Conservation (phyloP, 768 basidiomycete genomes). For the Termitomyces sp. region DNA sequence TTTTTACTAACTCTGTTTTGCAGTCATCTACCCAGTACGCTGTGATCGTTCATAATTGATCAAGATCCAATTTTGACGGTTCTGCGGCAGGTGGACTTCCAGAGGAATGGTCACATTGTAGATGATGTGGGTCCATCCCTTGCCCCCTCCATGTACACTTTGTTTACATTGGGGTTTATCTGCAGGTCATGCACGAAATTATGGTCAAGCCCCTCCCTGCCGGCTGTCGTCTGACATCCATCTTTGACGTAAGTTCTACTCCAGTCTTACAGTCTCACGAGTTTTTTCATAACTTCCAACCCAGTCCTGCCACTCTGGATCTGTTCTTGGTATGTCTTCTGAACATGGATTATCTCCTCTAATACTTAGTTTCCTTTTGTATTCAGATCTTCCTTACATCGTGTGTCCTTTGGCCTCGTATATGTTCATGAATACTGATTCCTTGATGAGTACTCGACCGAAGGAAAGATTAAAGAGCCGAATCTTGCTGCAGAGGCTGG, state of each 20-base stretch:
- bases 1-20: not conserved
- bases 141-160: not conserved
- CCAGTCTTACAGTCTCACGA: not conserved
- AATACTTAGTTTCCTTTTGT: not conserved
- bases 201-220: constrained; percentile 78
- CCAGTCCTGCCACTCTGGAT: constrained; percentile 87
- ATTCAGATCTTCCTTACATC: constrained; percentile 62
- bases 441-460: constrained; percentile 73
- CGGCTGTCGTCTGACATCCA: constrained; percentile 85
- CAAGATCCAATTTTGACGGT: not conserved
- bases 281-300: not conserved
- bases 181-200: constrained; percentile 66
- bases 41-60: constrained; percentile 18
- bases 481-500: constrained; percentile 86
- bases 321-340: constrained; percentile 59
- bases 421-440: not conserved
- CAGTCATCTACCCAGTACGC: constrained; percentile 86
- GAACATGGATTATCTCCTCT: not conserved
- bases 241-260: constrained; percentile 57
- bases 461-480: constrained; percentile 93
- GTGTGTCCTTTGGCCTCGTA: constrained; percentile 27
- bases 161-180: constrained; percentile 6
- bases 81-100: constrained; percentile 36
- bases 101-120: constrained; percentile 69
- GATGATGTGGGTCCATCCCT: constrained; percentile 65